Evolutionary conservation across 257 asterid species (phyloP).

Genomic region (Gentiana dahurica): DNA sequence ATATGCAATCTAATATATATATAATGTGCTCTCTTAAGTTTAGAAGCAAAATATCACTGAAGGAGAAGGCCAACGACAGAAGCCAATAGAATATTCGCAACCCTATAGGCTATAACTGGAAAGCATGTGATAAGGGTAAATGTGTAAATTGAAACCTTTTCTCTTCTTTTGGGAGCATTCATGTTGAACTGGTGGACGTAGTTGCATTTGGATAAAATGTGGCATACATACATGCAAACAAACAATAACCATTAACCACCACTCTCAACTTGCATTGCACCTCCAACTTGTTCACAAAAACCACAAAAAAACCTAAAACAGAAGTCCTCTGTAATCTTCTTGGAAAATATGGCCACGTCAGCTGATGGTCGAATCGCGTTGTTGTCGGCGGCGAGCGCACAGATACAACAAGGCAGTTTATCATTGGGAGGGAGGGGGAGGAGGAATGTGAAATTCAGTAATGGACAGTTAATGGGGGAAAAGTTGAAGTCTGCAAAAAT

Average conservation of each 20-base stretch:
- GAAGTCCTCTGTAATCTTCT: background rate
- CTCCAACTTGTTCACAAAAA: no score
- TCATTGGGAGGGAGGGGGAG: constrained; percentile 25
- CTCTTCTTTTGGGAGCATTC: constrained; percentile 22
- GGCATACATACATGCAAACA: constrained; percentile 35
- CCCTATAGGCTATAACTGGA: constrained; percentile 8
- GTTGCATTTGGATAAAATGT: constrained; percentile 55
- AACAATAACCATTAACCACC: constrained; percentile 17
- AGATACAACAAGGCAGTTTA: constrained; percentile 21
- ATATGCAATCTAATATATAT: background rate
- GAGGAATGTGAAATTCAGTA: constrained; percentile 35
- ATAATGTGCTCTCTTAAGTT: constrained; percentile 8
- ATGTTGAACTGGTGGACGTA: constrained; percentile 59
- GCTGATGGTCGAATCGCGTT: constrained; percentile 43
- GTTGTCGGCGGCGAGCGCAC: constrained; percentile 34
- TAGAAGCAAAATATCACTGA: constrained; percentile 9
- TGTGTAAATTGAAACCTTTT: constrained; percentile 8
- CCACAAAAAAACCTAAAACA: no score
- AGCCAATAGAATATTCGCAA: constrained; percentile 37
- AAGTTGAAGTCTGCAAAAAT: constrained; percentile 33
- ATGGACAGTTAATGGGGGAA: constrained; percentile 77
- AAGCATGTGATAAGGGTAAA: constrained; percentile 9
- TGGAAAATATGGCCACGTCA: constrained; percentile 40
- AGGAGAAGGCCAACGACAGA: constrained; percentile 7
- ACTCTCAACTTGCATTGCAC: constrained; percentile 1